Evolutionary conservation across 2,329 filamentous ascomycete species (phyloP), one percentile per base, ranked within the genome.

Genomic region (Penicillium psychrosexuale): DNA sequence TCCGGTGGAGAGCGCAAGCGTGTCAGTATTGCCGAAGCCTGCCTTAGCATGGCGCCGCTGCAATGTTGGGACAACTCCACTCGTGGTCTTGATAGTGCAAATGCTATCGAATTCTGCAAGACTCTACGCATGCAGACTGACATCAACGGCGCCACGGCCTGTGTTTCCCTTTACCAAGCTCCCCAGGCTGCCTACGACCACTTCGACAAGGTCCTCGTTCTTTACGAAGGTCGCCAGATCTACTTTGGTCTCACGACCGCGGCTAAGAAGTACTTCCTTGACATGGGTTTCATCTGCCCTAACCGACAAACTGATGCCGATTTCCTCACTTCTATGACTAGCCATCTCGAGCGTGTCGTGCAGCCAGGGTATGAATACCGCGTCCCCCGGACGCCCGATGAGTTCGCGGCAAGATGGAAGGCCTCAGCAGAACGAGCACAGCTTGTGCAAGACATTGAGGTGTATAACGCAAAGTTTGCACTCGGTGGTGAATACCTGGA

Each of bases 211-310:
- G 82, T 82, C 0, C 77, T 82, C 0, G 83, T 91, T 0, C 75
- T 90, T 0, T 89, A 90, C 64, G 85, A 89, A 61, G 88, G 88
- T 1, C 79, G 84, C 0, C 82, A 90, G 64, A 90, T 91, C 61
- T 91, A 84, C 74, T 91, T 86, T 60, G 89, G 89, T 0, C 80
- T 80, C 0, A 80, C 83, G 0, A 65, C 63, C 3, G 69, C 77
- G 3, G 88, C 87, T 0, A 84, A 80, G 60, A 66, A 63, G 0
- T 91, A 82, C 70, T 90, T 91, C 57, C 82, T 85, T 64, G 72
- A 78, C 5, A 79, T 87, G 66, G 88, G 88, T 12, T 51, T 28
- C 11, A n/a, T 34, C 12, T 33, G 59, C 17, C 85, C 86, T 0
- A 70, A 79, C 2, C 79, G 86, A 3, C 85, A 89, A 64, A 89